Conservation (phyloP, 1,139 yeast species). For the Lodderomyces metapsilosis region DNA sequence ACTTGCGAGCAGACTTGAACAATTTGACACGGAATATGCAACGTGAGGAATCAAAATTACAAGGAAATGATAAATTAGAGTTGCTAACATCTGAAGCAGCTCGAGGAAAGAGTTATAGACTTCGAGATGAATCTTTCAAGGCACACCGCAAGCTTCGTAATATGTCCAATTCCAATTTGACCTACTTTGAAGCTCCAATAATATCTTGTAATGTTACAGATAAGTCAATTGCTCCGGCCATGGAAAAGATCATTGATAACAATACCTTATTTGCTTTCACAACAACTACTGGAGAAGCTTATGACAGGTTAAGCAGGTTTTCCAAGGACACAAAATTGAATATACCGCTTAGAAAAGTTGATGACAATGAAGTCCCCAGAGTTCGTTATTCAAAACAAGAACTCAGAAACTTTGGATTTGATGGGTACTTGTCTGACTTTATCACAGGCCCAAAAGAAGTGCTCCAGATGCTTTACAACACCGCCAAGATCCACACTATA, state of each 20-base stretch:
- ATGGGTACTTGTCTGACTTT: slow-evolving; percentile 72
- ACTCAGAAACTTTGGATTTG: slow-evolving; percentile 61
- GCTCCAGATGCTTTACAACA: slow-evolving; percentile 67
- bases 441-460: slow-evolving; percentile 76
- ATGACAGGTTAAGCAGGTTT: slow-evolving; percentile 26
- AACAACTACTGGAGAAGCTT: slow-evolving; percentile 29
- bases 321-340: slow-evolving; percentile 28
- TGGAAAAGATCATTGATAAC: slow-evolving; percentile 58
- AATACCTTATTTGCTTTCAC: slow-evolving; percentile 53
- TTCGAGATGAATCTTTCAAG: slow-evolving; percentile 28
- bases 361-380: slow-evolving; percentile 12
- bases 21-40: slow-evolving; percentile 18
- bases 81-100: slow-evolving; percentile 35
- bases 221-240: slow-evolving; percentile 46
- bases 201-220: slow-evolving; percentile 59
- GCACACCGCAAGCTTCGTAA: slow-evolving; percentile 33
- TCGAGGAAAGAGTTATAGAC: slow-evolving; percentile 22
- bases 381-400: slow-evolving; percentile 26
- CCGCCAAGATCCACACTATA: slow-evolving; percentile 54
- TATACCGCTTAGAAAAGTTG: slow-evolving; percentile 36
- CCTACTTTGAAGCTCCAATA: slow-evolving; percentile 75
- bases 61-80: slow-evolving; percentile 52
- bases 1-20: slow-evolving; percentile 21
- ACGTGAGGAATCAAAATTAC: slow-evolving; percentile 25
- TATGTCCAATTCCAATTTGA: slow-evolving; percentile 29